phyloP scores from a whole-genome alignment of 805 yeast genomes.

The Candida maltosa region DNA sequence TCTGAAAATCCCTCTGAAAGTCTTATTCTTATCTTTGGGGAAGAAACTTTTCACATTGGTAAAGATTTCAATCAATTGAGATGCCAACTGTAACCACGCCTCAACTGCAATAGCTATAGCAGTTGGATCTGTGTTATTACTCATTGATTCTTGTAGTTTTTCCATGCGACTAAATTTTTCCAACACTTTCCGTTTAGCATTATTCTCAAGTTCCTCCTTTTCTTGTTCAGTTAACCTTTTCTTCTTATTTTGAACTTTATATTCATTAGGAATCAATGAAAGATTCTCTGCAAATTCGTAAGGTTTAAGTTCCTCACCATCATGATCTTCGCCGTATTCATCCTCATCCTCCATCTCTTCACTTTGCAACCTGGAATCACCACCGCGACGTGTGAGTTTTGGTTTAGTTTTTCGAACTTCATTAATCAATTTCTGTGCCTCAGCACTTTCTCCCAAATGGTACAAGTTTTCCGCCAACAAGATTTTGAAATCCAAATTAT shows the following conservation, averaged over 20 bases:
- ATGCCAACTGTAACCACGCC: slow-evolving; percentile 81
- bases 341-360: too few species aligned
- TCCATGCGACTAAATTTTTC: slow-evolving; percentile 55
- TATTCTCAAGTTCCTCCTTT: slow-evolving; percentile 51
- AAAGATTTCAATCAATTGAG: slow-evolving; percentile 80
- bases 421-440: slow-evolving; percentile 50
- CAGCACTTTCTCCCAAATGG: slow-evolving; percentile 56
- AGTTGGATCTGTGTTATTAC: too few species aligned
- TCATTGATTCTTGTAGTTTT: slow-evolving; percentile 40
- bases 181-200: slow-evolving; percentile 54
- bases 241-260: slow-evolving; percentile 10
- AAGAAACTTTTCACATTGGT: slow-evolving; percentile 75
- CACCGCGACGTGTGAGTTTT: slow-evolving; percentile 2
- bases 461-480: slow-evolving; percentile 81
- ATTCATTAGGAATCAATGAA: slow-evolving; percentile 15
- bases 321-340: slow-evolving; percentile 1
- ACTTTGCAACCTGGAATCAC: neutral
- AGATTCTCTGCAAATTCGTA: slow-evolving; percentile 8
- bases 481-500: slow-evolving; percentile 68
- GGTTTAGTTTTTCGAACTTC: slow-evolving; percentile 41
- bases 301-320: slow-evolving; percentile 2
- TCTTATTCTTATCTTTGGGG: slow-evolving; percentile 68
- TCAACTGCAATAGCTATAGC: slow-evolving; percentile 58
- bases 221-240: slow-evolving; percentile 40
- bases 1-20: slow-evolving; percentile 64